Base-by-base conservation (phyloP, 2,329 filamentous ascomycete genomes). In the Davidsoniella australis region DNA sequence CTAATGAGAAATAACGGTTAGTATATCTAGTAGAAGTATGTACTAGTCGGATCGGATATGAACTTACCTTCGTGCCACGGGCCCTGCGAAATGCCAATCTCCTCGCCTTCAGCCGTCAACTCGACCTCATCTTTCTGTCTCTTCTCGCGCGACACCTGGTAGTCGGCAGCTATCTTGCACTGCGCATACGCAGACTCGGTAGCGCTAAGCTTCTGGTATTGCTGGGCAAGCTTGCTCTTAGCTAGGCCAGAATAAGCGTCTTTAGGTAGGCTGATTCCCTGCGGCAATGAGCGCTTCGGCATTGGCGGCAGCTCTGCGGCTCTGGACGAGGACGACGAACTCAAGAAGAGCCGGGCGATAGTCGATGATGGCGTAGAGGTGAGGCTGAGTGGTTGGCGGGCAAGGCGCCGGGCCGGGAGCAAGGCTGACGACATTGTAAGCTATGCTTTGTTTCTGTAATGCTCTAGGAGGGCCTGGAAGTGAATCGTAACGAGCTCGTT, bases 21-120 rank as follows among this genome's bases (percentile, higher is more conserved):
- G 37, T 37, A 49, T 14, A 7, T 44, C 33, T 12, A 33, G 29
- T 12, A 12, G 29, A 9, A 33, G 29, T 33, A 33, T 33, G 20
- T 23, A 33, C 12, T 33, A 12, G 29, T 33, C 3, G 29, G 10
- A 26, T 14, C 18, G 20, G 45, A 48, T n/a, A 17, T 14, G 17
- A 9, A 16, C 73, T 49, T 68, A 91, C 86, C 77, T 58, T 79
- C 70, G 62, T 93, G 85, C 89, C 89, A 95, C 70, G 80, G 82
- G 10, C 81, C 79, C 20, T 72, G 70, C 3, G 80, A 80, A 20
- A 76, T 69, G 14, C 89, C 88, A 45, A 96, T 63, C 63, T 96
- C 85, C 62, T 93, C 84, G 7, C 86, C 88, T 29, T 82, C 78
- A 48, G 76, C 76, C 2, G 83, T 82, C 62, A 78, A 81, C 24